Base-by-base conservation (phyloP, 176 grass and related monocot species). In the Avena insularis region DNA sequence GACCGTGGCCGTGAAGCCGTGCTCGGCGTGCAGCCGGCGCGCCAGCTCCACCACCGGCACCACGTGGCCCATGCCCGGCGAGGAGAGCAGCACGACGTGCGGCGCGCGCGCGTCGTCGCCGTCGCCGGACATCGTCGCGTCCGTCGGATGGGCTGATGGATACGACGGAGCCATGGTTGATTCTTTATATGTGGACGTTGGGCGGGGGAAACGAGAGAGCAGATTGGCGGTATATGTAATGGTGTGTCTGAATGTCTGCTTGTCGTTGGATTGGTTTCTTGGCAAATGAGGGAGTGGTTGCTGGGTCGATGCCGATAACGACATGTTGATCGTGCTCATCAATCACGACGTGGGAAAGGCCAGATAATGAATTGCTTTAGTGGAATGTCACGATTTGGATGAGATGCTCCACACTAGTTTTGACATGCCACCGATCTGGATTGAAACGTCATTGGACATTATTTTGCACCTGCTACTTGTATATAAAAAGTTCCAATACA, bases 21-120 rank as follows among this genome's bases (percentile, higher is more conserved):
- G 93, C 23, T 35, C 84, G 2, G 81, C 82, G 57, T 81, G 83
- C 0, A 95, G 84, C 9, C 49, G 19, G 13, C 85, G 84, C 29
- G 90, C 90, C 35, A 94, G 87, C 87, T 92, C 93, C 4, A 36
- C 83, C 45, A 94, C 16, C n/a, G 93, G 73, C 60, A 81, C 83
- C 8, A 95, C 48, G 80, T 95, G 90, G 23, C 90, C 93, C 80
- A 92, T 91, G 25, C 93, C 86, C 45, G 88, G 86, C 25, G 85
- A 88, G 12, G 88, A 55, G 31, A 91, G 86, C 51, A 95, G 19
- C 38, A 69, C 91, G 7, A 95, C 82, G 73, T 89, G 93, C 49
- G 86, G 82, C 21, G 71, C 43, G 33, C 31, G 47, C 33, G 75
- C 20, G 12, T 53, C 3, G 60, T 33, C 49, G 29, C 75, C 35